Evolutionary conservation across 129 eudicot species (phyloP).

Genomic region (Centella asiatica): DNA sequence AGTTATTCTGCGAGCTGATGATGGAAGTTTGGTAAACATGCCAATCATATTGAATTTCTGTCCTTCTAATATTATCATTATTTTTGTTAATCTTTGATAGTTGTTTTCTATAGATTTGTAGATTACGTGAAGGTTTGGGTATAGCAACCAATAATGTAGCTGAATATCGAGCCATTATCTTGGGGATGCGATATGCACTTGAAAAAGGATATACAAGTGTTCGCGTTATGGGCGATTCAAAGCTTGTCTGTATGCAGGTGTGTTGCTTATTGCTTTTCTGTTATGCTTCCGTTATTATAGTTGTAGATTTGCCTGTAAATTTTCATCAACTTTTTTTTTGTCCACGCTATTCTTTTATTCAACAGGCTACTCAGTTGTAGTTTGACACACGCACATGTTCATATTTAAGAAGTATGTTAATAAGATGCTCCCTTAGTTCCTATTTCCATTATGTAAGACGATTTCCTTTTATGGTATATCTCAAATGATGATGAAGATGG

Average conservation of each 20-base stretch:
- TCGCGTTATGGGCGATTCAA: constrained; percentile 75
- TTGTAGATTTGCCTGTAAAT: too few relatives aligned
- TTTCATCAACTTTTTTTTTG: too few relatives aligned
- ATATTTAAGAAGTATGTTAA: too few relatives aligned
- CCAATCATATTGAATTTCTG: not conserved
- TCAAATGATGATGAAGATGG: too few relatives aligned
- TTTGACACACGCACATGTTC: too few relatives aligned
- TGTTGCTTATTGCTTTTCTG: not conserved
- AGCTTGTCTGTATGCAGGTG: constrained; percentile 96
- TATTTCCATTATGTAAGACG: too few relatives aligned
- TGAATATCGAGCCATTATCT: constrained; percentile 77
- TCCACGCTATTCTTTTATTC: too few relatives aligned
- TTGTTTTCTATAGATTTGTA: constrained; percentile 47
- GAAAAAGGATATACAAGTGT: constrained; percentile 75
- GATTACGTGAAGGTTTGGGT: constrained; percentile 90
- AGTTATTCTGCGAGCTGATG: constrained; percentile 59
- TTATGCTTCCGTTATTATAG: too few relatives aligned
- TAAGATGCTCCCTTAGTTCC: too few relatives aligned
- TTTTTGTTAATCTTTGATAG: not conserved
- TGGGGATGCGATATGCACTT: constrained; percentile 82
- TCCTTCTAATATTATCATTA: not conserved
- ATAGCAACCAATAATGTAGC: constrained; percentile 74
- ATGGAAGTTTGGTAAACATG: constrained; percentile 54
- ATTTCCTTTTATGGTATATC: too few relatives aligned
- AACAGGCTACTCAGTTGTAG: too few relatives aligned